phyloP scores from a whole-genome alignment of 352 stramenopile genomes.

The Halophytophthora batemanensis region DNA sequence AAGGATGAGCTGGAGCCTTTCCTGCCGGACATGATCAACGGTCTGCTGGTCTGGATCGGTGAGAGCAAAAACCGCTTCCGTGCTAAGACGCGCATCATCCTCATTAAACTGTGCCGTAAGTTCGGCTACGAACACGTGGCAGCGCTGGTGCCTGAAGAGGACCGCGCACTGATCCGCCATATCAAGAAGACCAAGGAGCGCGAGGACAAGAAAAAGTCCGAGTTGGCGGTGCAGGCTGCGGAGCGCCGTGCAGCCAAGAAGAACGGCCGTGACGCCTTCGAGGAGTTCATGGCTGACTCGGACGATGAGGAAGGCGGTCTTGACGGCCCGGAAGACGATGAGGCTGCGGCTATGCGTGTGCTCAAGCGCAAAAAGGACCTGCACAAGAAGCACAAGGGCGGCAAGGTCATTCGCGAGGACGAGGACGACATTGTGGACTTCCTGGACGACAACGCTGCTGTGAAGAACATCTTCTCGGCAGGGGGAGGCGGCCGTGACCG shows the following conservation, averaged over 20 bases:
- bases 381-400: conserved; percentile 71
- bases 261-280: conserved; percentile 54
- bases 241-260: conserved; percentile 43
- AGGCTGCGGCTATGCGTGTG: conserved; percentile 78
- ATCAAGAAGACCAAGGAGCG: conserved; percentile 95
- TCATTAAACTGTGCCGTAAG: conserved; percentile 94
- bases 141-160: conserved; percentile 86
- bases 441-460: conserved; percentile 84
- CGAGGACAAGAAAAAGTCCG: conserved; percentile 85
- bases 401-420: conserved; percentile 76
- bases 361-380: conserved; percentile 79
- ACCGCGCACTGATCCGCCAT: conserved; percentile 92
- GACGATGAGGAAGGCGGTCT: conserved; percentile 79
- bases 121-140: conserved; percentile 93
- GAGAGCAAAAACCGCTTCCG: conserved; percentile 95
- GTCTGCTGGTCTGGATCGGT: conserved; percentile 91
- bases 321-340: conserved; percentile 46
- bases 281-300: conserved; percentile 82
- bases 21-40: conserved; percentile 90
- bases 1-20: conserved; percentile 89
- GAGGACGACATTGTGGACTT: conserved; percentile 93
- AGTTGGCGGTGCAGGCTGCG: conserved; percentile 47
- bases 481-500: conserved; percentile 5
- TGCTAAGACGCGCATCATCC: conserved; percentile 94
- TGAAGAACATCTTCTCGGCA: conserved; percentile 84